These are phyloP conservation scores for Inga leiocalycina DNA, from an alignment of 306 rosid species.

Conservation along the genomic window DNA sequence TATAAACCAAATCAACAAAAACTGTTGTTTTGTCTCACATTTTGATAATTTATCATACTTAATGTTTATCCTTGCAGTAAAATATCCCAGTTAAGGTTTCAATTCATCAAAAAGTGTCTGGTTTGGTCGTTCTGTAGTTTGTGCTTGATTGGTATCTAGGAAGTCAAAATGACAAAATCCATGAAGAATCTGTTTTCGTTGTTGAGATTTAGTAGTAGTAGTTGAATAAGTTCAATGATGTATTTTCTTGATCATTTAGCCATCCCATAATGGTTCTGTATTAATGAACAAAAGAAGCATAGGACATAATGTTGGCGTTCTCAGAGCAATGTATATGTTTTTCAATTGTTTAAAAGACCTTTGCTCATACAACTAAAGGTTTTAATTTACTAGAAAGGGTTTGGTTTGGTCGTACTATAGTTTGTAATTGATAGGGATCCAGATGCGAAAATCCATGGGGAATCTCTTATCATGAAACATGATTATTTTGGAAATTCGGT, in stretches of 20 bases:
- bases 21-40: slow-evolving; percentile 11
- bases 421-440: slow-evolving; percentile 12
- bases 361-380: not conserved
- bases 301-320: slow-evolving; percentile 6
- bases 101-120: slow-evolving; percentile 11
- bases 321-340: slow-evolving; percentile 22
- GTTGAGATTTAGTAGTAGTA: slow-evolving; percentile 17
- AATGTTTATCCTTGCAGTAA: slow-evolving; percentile 16
- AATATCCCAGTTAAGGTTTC: not conserved
- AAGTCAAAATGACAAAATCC: slow-evolving; percentile 34
- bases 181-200: slow-evolving; percentile 33
- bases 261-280: slow-evolving; percentile 14
- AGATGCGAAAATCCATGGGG: slow-evolving; percentile 27
- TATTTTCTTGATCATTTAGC: slow-evolving; percentile 31
- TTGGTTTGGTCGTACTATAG: slow-evolving; percentile 28
- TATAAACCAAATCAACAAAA: slow-evolving; percentile 27
- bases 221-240: slow-evolving; percentile 27
- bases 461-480: slow-evolving; percentile 24
- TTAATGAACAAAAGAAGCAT: slow-evolving; percentile 33
- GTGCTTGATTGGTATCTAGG: slow-evolving; percentile 1
- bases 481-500: slow-evolving; percentile 32
- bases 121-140: slow-evolving; percentile 29
- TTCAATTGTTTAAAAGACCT: not conserved
- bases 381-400: slow-evolving; percentile 10
- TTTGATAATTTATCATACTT: slow-evolving; percentile 19